Base-by-base conservation (phyloP, 345 rosid species). In the Diplotaxis tenuifolia region DNA sequence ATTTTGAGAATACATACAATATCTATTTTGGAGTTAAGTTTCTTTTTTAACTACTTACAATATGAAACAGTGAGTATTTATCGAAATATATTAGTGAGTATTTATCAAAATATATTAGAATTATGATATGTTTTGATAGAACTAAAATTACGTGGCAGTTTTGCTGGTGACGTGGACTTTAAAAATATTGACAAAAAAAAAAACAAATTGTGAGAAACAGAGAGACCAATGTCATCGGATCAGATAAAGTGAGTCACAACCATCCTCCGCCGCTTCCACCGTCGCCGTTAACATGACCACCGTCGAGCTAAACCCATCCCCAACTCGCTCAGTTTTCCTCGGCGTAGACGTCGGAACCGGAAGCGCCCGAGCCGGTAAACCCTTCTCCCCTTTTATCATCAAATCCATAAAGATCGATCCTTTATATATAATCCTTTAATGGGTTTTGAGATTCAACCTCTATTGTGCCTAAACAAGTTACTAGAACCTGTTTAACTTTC, bases 331-430 rank as follows among this genome's bases (percentile, higher is more conserved):
- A 57, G 72, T 86, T 66, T 89, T 88, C 77, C 95, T 94, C 76
- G 96, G 98, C 31, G 88, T 94, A 18, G 98, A 94, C 81, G 97
- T 92, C 31, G 98, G 98, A 78, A 94, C 97, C 29, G 95, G 96
- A 77, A 94, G 98, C 72, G 97, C 97, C 28, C 93, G 97, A 62
- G 98, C 98, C 42, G 97, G 99, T 91, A 12, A 18, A 70, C 50
- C 71, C 27, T 50, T 55, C 20, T 54, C 11, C 53, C 45, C 49
- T 31, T 56, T 6, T n/a, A n/a, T 52, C 36, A 54, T 22, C 31
- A 12, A 9, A 52, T 52, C n/a, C 5, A 53, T 53, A 53, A 14
- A 6, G 12, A 18, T 53, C 15, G 61, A 53, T 52, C 56, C 40
- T 55, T 47, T 22, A 1, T 25, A 5, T 16, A 6, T 25, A 28